phyloP scores from a whole-genome alignment of 352 stramenopile genomes.

The Globisporangium recalcitrans region DNA sequence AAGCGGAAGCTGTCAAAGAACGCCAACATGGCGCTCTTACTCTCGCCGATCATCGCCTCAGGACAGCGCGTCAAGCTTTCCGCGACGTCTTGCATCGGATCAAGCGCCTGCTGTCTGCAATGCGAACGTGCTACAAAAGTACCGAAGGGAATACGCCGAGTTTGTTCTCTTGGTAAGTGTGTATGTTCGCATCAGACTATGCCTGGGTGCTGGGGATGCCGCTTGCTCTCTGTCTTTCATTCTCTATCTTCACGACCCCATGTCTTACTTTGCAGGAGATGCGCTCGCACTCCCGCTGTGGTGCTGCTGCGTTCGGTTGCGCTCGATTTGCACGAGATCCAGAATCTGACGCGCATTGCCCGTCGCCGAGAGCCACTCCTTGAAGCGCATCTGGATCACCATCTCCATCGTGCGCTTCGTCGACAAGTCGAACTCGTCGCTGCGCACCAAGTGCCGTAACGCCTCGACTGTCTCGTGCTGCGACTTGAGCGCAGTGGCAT shows the following conservation, averaged over 20 bases:
- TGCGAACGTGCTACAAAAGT: no score
- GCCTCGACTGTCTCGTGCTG: conserved; percentile 75
- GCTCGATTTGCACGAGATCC: conserved; percentile 83
- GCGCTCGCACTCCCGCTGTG: conserved; percentile 5
- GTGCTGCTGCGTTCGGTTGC: conserved; percentile 17
- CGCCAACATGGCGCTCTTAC: conserved; percentile 85
- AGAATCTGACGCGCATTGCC: conserved; percentile 86
- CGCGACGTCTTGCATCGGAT: no score
- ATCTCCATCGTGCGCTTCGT: conserved; percentile 79
- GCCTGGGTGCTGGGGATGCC: neutral
- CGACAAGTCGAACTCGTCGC: conserved; percentile 75
- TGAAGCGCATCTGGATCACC: conserved; percentile 79
- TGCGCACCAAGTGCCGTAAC: conserved; percentile 63
- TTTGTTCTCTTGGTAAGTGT: neutral
- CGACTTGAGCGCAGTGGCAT: conserved; percentile 48
- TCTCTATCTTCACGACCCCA: neutral
- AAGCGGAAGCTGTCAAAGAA: conserved; percentile 88
- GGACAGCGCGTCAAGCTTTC: no score
- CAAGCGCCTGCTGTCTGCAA: no score
- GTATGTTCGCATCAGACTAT: neutral
- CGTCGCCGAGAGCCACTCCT: conserved; percentile 85
- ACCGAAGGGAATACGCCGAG: no score
- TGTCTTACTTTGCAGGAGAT: conserved; percentile 16
- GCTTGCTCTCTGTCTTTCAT: neutral
- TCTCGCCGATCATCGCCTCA: no score